Evolutionary conservation across 2,329 filamentous ascomycete species (phyloP), one percentile per base, ranked within the genome.

Genomic region (Talaromyces islandicus): DNA sequence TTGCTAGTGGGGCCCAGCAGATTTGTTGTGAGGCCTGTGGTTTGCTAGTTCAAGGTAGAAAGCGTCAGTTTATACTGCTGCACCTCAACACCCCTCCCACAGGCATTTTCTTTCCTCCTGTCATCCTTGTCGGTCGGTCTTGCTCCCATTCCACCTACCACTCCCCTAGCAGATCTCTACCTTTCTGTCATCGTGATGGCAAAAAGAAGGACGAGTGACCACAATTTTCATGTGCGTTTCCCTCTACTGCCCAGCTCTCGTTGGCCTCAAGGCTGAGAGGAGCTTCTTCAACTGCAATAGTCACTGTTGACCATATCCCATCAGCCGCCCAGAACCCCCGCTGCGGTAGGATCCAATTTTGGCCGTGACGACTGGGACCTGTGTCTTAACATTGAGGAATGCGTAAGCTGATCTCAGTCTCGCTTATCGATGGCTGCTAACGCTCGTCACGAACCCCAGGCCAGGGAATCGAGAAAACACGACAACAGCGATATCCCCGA

Each of bases 351-450:
- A n/a, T 29, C 48, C 3, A 21, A 5, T 14, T 52, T 52, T 52
- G 48, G 7, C 3, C 25, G 25, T 9, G 53, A 30, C 12, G 53
- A 55, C 12, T 43, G 30, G 53, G 19, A 55, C 12, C 3, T 35
- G 25, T 55, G 53, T 21, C 29, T 55, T 11, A 30, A 55, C 25
- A 55, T 55, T 55, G 53, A 55, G 24, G 53, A 55, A 55, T 55
- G 24, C 53, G 53, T 55, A 55, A 55, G 53, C 27, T 29, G 24
- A 17, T 52, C 7, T 10, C 2, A 2, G 1, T n/a, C 48, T 38
- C 24, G 12, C 19, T 29, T 52, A 29, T 52, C 25, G 48, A 52
- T n/a, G 19, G 30, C 43, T 7, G 25, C 48, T 52, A 29, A 52
- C 1, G 27, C 48, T 10, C 17, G 17, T 17, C 27, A 27, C 4